Conservation (phyloP, 176 grass and related monocot species). For the Aegilops sharonensis region DNA sequence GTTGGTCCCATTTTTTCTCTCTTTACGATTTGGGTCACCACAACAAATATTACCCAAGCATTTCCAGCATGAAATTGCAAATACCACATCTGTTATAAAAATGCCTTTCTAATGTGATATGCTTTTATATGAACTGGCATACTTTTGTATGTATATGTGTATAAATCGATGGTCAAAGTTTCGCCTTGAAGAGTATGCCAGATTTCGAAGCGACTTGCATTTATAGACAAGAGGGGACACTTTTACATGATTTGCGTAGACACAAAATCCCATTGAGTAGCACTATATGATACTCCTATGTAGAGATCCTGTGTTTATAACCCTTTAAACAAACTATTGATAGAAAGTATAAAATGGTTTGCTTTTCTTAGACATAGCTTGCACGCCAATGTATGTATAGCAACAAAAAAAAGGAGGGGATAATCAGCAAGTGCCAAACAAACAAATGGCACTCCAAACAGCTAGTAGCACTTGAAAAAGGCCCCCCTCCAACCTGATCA, state of each 20-base stretch:
- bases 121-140: not conserved
- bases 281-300: not conserved
- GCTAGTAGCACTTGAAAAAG: conserved; percentile 30
- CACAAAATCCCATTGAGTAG: not conserved
- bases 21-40: no score
- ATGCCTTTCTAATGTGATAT: not conserved
- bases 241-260: not conserved
- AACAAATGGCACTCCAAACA: conserved; percentile 23
- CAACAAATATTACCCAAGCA: not conserved
- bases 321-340: not conserved
- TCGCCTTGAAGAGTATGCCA: not conserved
- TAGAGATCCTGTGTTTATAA: not conserved
- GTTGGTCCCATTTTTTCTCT: no score
- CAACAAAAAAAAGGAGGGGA: not conserved
- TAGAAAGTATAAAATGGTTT: not conserved
- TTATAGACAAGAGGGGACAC: not conserved
- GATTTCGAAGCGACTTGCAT: not conserved
- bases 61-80: not conserved
- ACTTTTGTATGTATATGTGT: not conserved
- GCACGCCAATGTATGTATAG: conserved; percentile 1
- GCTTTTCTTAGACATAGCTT: conserved; percentile 16
- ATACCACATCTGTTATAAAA: not conserved
- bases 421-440: not conserved
- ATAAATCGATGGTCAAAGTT: not conserved
- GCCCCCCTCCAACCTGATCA: conserved; percentile 26